Base-by-base conservation (phyloP, 2,329 filamentous ascomycete species). In the Penicillium crustosum region DNA sequence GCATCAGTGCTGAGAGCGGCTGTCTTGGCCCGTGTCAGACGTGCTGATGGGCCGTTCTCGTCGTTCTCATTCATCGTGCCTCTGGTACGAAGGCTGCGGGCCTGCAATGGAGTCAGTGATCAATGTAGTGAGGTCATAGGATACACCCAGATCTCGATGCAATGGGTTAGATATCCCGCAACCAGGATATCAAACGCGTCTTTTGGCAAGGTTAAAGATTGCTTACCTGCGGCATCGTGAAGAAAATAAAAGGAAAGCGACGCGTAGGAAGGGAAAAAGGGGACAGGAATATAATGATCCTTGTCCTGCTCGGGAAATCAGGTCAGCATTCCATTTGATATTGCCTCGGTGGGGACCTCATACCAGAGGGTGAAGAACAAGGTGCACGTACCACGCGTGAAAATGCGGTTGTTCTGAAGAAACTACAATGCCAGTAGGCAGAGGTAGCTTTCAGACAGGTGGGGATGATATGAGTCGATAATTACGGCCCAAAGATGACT, bases 11-110 rank as follows among this genome's bases (percentile, higher is more conserved):
- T 75, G 41, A 84, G 82, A 48, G 89, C 89, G 58, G 91, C 91
- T 52, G 92, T 87, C 81, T 97, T 97, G 66, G 94, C 93, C 79
- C 94, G 87, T 69, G 94, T 97, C 74, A 97, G 81, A 79, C 93
- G 91, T 78, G 89, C 91, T 61, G 89, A 87, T 58, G 82, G 79
- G 64, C 78, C 84, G 75, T 96, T 96, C 81, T 97, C 94, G 75
- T 97, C 93, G 74, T 97, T 97, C 82, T 97, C 93, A 77, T 95
- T 94, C 65, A 89, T 89, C 70, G 89, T 84, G 75, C 87, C 84
- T 78, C 92, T 89, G 75, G 87, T 84, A 77, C 89, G 86, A 70
- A 86, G 82, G 74, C 85, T 81, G 77, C 90, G 89, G 81, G 83
- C 84, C 89, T 88, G 71, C 38, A 38, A 43, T 29, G 41, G 23